phyloP scores from a whole-genome alignment of 2,329 filamentous ascomycete genomes.

The Scorias spongiosa region DNA sequence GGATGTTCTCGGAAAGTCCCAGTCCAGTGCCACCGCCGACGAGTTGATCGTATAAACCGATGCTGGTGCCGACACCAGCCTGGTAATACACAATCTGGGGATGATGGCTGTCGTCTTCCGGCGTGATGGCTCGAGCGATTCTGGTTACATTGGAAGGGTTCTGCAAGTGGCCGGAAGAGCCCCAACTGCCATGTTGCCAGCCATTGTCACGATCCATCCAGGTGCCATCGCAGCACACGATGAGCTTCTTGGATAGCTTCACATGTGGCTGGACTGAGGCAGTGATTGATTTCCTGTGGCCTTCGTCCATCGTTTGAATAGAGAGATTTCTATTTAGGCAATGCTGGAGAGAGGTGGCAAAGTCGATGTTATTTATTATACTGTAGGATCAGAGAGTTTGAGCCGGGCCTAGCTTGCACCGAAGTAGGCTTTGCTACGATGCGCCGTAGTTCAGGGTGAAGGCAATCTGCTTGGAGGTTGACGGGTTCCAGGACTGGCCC shows the following conservation, averaged over 20 bases:
- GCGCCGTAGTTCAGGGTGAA: too few species aligned
- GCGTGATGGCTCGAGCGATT: slow-evolving; percentile 19
- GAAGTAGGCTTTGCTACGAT: too few species aligned
- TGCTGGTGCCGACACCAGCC: slow-evolving; percentile 21
- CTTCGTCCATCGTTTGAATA: neutral
- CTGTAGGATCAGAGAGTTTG: too few species aligned
- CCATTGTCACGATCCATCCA: slow-evolving; percentile 23
- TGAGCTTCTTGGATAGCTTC: slow-evolving; percentile 10
- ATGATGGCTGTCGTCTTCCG: slow-evolving; percentile 19
- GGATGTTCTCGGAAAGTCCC: slow-evolving; percentile 32
- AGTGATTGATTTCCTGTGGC: neutral
- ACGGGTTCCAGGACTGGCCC: too few species aligned
- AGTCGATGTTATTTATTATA: too few species aligned
- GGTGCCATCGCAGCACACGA: slow-evolving; percentile 17
- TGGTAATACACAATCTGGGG: slow-evolving; percentile 26
- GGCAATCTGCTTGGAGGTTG: too few species aligned
- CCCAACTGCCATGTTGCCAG: slow-evolving; percentile 11
- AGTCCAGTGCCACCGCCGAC: slow-evolving; percentile 19
- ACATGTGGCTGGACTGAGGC: neutral
- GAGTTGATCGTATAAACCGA: slow-evolving; percentile 18
- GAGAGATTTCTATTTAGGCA: too few species aligned
- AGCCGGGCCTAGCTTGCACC: too few species aligned
- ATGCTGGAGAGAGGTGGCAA: too few species aligned
- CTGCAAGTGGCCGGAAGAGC: slow-evolving; percentile 14
- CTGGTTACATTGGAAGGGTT: slow-evolving; percentile 23